Percentiles rank a stretch among this genome's conserved stretches.
Conservation (phyloP, 2,329 filamentous ascomycete species). For the Endothia cerciana region DNA sequence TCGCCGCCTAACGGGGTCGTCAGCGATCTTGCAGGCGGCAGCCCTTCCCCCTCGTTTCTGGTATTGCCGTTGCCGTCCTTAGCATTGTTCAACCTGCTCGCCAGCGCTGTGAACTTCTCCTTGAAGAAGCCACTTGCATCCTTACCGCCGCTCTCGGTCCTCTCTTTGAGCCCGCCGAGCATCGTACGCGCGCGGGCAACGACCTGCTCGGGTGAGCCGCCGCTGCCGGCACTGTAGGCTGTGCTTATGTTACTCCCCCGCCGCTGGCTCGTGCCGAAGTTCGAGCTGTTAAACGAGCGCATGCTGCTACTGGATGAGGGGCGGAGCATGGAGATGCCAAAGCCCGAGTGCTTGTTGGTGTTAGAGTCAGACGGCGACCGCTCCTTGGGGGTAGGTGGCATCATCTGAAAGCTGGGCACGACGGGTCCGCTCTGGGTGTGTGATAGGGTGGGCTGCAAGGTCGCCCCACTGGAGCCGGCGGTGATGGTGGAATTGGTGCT, state of each 20-base stretch:
- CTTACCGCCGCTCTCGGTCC: slow-evolving; percentile 30
- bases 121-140: slow-evolving; percentile 26
- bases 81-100: slow-evolving; percentile 33
- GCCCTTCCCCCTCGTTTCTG: slow-evolving; percentile 26
- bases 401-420: slow-evolving; percentile 49
- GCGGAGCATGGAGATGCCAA: slow-evolving; percentile 32
- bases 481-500: slow-evolving; percentile 20
- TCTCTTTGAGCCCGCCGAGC: slow-evolving; percentile 28
- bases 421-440: slow-evolving; percentile 31
- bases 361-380: slow-evolving; percentile 25
- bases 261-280: slow-evolving; percentile 27
- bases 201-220: slow-evolving; percentile 20
- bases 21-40: background rate
- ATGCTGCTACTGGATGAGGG: slow-evolving; percentile 29
- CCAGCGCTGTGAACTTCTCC: slow-evolving; percentile 34
- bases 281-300: slow-evolving; percentile 30
- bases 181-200: slow-evolving; percentile 21
- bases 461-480: slow-evolving; percentile 35
- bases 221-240: slow-evolving; percentile 5
- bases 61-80: slow-evolving; percentile 38
- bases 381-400: slow-evolving; percentile 48
- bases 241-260: slow-evolving; percentile 29
- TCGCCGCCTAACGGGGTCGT: slow-evolving; percentile 33
- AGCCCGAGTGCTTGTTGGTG: slow-evolving; percentile 25
- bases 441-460: slow-evolving; percentile 19